Base-by-base conservation (phyloP, 768 basidiomycete species). In the Suillus tomentosus region DNA sequence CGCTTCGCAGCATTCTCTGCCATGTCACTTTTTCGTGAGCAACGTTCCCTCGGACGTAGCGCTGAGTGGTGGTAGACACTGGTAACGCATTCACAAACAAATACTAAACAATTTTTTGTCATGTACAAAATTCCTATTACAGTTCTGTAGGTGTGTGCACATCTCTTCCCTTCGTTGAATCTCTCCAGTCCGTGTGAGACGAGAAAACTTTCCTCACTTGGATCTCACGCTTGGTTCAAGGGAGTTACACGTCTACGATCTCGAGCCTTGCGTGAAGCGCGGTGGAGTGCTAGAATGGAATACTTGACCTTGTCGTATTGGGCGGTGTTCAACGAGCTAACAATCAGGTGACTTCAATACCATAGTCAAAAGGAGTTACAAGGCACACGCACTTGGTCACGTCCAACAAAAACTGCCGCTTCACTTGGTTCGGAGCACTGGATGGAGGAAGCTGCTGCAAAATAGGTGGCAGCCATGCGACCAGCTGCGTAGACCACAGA, bases 231-330 rank as follows among this genome's bases (percentile, higher is more conserved):
- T 42, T 58, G 57, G 34, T 76, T 72, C 24, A 76, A 53, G 53
- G 71, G 73, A 27, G 68, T 61, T 45, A 76, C 73, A 53, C 82
- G 75, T 67, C 84, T 75, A 72, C 91, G 81, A 63, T 92, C 91
- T 39, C 89, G 84, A 61, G 86, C 83, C 74, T 91, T 92, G 55
- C 90, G 82, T 34, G 91, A 90, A 7, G 87, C 84, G 61, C 94
- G 82, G 72, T 91, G 89, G 53, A 95, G 80, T 36, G 78, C 69
- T 47, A 90, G 77, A 65, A 96, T 83, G 0, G 89, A 87, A 69
- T 91, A 89, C 77, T 94, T 95, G 62, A 94, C 88, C 74, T 90
- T 91, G 72, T 95, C 93, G 63, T 84, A 85, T 72, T 92, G 85
- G 62, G 81, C 80, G 0, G 80, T 78, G 62, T 86, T 84, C 55